Evolutionary conservation across 2,329 filamentous ascomycete genomes (phyloP), one percentile per base, ranked within the genome.

Genomic region (Blastomyces gilchristii): DNA sequence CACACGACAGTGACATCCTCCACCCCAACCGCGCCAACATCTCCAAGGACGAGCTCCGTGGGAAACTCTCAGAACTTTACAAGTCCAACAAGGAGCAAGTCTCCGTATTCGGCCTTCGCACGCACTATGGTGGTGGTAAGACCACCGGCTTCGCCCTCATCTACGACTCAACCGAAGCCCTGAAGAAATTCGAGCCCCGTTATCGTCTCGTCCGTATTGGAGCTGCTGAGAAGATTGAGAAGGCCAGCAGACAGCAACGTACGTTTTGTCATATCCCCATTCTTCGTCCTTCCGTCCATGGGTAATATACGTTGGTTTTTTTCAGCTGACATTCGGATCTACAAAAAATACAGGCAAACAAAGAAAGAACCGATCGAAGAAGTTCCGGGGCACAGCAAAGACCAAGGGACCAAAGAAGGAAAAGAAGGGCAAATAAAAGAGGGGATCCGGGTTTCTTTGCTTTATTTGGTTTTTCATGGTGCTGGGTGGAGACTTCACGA

Each of bases 121-220:
- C 94, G 74, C 93, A 97, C 80, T 99, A 89, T 80, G 94, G 94
- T 93, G 94, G 94, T 79, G 94, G 94, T 85, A 99, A 99, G 89
- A 96, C 90, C 81, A 97, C 93, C 71, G 94, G 94, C 75, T 99
- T 99, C 79, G 94, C 91, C 71, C 91, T 97, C 76, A 85, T 99
- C 84, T 99, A 99, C 87, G 94, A 99, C 83, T 96, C 90, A 71
- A 83, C 87, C 78, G 94, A 99, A 86, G 91, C 92, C 75, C 88
- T 99, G 88, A 97, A 97, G 90, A 97, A 97, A 84, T 99, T 97
- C 82, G 94, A 99, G 87, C 94, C 94, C 75, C 88, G 89, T 82
- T 97, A 97, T 89, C 88, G 94, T 81, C 87, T 97, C 74, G 86
- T 99, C 80, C 87, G 94, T 73, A 90, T 96, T 78, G 94, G 93